Evolutionary conservation across 768 basidiomycete species (phyloP), one percentile per base, ranked within the genome.

Genomic region (Suillus subluteus): DNA sequence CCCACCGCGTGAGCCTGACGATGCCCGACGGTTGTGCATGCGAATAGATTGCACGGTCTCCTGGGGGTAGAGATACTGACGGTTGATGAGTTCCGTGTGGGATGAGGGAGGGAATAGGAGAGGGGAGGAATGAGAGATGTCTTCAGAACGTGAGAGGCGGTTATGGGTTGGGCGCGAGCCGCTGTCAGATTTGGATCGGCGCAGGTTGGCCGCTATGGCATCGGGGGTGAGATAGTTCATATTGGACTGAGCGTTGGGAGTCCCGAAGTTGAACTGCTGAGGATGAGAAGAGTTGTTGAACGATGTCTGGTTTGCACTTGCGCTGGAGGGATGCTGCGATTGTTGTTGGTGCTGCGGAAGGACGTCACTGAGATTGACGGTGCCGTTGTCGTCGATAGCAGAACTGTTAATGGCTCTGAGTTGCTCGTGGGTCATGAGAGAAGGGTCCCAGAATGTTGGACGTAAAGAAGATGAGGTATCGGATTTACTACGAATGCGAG

Each of bases 91-190:
- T 13, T 83, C 82, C 63, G 79, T 78, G 46, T 83, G 81, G 59
- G 80, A 74, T 13, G 75, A 76, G 16, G 81, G 76, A 30, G 79
- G 79, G 40, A 73, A 79, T 40, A 76, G 0, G 0, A 73, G 2
- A 7, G 73, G 76, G 16, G 76, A 71, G 12, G 77, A 68, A 66
- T 75, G 76, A 35, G 74, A 76, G 48, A 89, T 79, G 71, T 91
- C 91, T 74, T 92, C 91, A 48, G 86, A 88, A 68, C 88, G 87
- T 40, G 84, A 84, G 23, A 82, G 81, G 18, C 90, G 81, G 70
- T 82, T 79, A 62, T 85, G 84, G 9, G 75, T 74, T n/a, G 80
- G 77, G 23, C 81, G 78, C 65, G 76, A 73, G 41, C 77, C 77
- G 2, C 69, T 61, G 64, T 87, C 86, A 12, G 86, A 86, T 68